Evolutionary conservation across 768 basidiomycete species (phyloP).

Genomic region (Neoboletus magnificus): DNA sequence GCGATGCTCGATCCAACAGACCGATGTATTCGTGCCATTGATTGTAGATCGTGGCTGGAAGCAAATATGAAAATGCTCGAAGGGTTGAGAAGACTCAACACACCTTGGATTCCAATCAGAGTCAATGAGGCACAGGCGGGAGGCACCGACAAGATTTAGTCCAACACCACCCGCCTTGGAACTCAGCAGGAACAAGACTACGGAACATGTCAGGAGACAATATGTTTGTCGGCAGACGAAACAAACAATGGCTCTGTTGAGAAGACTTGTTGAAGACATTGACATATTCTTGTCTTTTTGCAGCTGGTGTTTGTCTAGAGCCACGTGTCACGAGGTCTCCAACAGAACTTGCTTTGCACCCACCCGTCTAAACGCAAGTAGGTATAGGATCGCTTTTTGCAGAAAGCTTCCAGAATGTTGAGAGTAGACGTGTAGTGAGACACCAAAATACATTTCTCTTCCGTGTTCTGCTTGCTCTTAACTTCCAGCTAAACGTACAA

Average conservation of each 20-base stretch:
- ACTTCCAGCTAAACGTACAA: not conserved
- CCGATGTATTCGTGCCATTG: conserved; percentile 97
- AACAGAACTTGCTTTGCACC: not conserved
- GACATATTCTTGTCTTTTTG: conserved; percentile 83
- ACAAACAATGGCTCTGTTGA: conserved; percentile 67
- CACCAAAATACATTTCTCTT: conserved; percentile 93
- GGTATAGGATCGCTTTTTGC: conserved; percentile 70
- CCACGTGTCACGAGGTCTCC: not conserved
- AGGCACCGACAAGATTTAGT: conserved; percentile 89
- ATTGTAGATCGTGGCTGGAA: conserved; percentile 82
- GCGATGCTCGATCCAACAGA: conserved; percentile 28
- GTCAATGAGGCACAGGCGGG: conserved; percentile 81
- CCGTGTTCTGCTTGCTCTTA: conserved; percentile 50
- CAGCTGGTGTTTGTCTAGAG: conserved; percentile 65
- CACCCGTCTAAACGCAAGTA: conserved; percentile 88
- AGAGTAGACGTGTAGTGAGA: conserved; percentile 97
- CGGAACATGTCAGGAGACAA: conserved; percentile 1
- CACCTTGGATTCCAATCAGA: conserved; percentile 94
- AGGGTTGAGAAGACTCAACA: not conserved
- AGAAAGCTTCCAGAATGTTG: conserved; percentile 85
- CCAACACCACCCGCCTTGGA: conserved; percentile 96
- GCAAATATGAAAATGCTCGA: not conserved
- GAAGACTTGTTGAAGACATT: conserved; percentile 82
- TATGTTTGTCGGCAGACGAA: not conserved
- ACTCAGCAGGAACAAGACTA: conserved; percentile 89